A percentile compares a stretch with the other conserved stretches of the same genome.
Evolutionary conservation across 1,284 basidiomycete species (phyloP).

Genomic region (Puccinia coronata): DNA sequence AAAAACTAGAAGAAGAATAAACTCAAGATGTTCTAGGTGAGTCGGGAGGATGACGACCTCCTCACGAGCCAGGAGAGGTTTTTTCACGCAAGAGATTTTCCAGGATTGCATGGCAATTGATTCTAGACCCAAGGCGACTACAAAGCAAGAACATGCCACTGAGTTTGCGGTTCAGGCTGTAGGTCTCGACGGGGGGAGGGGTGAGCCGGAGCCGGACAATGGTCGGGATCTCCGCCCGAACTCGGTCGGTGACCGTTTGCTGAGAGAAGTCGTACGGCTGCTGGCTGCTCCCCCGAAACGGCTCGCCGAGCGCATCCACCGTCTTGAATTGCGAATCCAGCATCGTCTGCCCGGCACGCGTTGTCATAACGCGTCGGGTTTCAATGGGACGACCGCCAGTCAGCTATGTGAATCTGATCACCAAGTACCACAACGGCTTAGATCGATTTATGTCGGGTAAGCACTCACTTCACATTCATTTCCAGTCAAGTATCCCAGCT

Average conservation of each 20-base stretch:
- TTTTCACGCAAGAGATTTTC: not conserved
- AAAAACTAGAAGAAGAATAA: not conserved
- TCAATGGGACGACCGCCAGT: not conserved
- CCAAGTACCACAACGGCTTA: constrained; percentile 61
- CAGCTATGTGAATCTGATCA: not conserved
- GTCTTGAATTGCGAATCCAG: constrained; percentile 81
- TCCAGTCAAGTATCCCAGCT: constrained; percentile 86
- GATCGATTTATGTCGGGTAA: not conserved
- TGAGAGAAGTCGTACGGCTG: constrained; percentile 71
- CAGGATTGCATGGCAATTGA: constrained; percentile 65
- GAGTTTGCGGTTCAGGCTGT: constrained; percentile 90
- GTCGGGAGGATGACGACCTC: not conserved
- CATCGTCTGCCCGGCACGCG: constrained; percentile 73
- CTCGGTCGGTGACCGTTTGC: constrained; percentile 70
- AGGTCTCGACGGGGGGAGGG: constrained; percentile 91
- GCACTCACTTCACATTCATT: constrained; percentile 73
- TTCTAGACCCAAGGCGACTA: constrained; percentile 72
- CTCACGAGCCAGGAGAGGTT: not conserved
- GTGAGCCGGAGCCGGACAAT: constrained; percentile 88
- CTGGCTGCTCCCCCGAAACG: constrained; percentile 68
- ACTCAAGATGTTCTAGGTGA: not conserved
- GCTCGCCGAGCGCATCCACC: constrained; percentile 73
- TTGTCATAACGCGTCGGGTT: not conserved
- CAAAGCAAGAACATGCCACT: constrained; percentile 92
- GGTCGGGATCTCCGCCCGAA: constrained; percentile 78